Base-by-base conservation (phyloP, 2,329 filamentous ascomycete genomes). In the Ophiocordyceps sinensis region DNA sequence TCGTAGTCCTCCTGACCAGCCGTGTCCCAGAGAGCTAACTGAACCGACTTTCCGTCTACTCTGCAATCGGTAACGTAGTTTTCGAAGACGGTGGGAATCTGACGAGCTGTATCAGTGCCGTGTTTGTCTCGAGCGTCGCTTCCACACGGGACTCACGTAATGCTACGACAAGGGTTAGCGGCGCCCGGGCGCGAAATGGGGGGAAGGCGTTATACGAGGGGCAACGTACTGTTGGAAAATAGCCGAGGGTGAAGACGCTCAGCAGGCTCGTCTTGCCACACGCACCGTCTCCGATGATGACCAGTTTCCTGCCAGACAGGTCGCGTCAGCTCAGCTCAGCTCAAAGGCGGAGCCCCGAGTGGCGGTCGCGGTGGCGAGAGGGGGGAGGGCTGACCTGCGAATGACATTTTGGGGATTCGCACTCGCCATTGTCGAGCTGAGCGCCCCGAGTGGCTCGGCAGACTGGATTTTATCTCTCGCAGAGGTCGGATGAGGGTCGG, bases 41-140 rank as follows among this genome's bases (percentile, higher is more conserved):
- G 91, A 32, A 98, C 91, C n/a, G 86, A 94, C 61, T 94, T 94
- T 56, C 91, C 91, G 60, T 98, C 91, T 45, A 98, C 91, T 66
- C 89, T 77, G 65, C 91, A 98, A 66, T 98, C 91, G 52, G 91
- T 98, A 49, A 98, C 91, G 57, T 98, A 98, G 67, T 98, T 98
- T 60, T 98, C 91, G 63, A 98, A 98, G 31, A 98, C 91, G 37
- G 91, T 98, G 2, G 91, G 91, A 40, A 94, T 88, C 81, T 61
- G 28, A 26, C 23, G 14, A 32, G 39, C n/a, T 12, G 23, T 17
- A 47, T 58, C 43, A 56, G 48, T 41, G 39, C 38, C 42, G 29
- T 41, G 41, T 23, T 44, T 40, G 28, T 45, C 40, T 17, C 11
- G 44, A n/a, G 28, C 23, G 8, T 42, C 40, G 36, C 32, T 42